Base-by-base conservation (phyloP, 169 alveolate genomes). In the Plasmodium malariae region DNA sequence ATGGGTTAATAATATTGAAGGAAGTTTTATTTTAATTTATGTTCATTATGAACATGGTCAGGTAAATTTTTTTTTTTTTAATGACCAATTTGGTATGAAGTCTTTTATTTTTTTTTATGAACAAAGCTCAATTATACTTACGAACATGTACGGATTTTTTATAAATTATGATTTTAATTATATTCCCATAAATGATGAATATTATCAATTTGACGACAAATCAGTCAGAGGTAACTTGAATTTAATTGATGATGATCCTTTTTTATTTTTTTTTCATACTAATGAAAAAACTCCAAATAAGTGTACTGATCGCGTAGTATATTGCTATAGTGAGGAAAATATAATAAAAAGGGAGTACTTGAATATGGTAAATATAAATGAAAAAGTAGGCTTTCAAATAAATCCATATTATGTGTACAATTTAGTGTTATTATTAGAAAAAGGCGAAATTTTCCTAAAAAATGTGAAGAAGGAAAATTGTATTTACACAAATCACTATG, bases 21-120 rank as follows among this genome's bases (percentile, higher is more conserved):
- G 91, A 9, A 83, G 69, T 83, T 83, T 83, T 59, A 43, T 83
- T 60, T 32, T 83, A 43, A 37, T 67, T 59, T 83, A 83, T 36
- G 26, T 65, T 2, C 45, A 60, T 19, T 83, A 67, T 45, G 74
- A 70, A 26, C 6, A 40, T 11, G 60, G n/a, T 4, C 34, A 83
- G 0, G 49, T 70, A 57, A 83, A 67, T 26, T 14, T 83, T 0
- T 49, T 17, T 59, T 83, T 83, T 43, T 83, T 36, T 67, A 83
- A 67, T 54, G 91, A 83, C 45, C 6, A 70, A 0, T 67, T 70
- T 40, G 91, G 91, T 4, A 83, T 65, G 83, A 83, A 65, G 36
- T 83, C 91, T 2, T 40, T 83, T 30, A 19, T 83, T n/a, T 83
- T 49, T 59, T 83, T 83, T 70, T 49, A 48, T 70, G 83, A 32